Evolutionary conservation across 768 basidiomycete genomes (phyloP).

Genomic region (Mycena chlorophos): DNA sequence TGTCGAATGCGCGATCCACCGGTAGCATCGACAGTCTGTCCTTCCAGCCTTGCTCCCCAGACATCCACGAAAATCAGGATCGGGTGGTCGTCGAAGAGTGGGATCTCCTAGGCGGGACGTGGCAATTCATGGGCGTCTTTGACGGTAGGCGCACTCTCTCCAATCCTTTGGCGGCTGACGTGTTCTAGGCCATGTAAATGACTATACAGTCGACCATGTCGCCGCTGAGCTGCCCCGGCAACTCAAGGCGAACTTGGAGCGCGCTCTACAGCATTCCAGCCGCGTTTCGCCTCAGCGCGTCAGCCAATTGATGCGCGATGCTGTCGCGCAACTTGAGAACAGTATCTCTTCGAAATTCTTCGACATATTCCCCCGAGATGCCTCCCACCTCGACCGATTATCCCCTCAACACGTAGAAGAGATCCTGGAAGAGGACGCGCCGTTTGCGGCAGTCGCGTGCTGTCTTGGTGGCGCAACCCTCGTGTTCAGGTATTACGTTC

Average conservation of each 20-base stretch:
- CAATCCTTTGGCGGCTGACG: conserved; percentile 25
- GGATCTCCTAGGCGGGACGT: conserved; percentile 32
- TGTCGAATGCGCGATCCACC: conserved; percentile 40
- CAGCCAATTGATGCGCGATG: conserved; percentile 39
- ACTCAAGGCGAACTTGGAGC: conserved; percentile 36
- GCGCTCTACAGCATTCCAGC: conserved; percentile 18
- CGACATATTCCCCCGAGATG: conserved; percentile 42
- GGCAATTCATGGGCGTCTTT: conserved; percentile 37
- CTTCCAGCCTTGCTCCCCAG: conserved; percentile 37
- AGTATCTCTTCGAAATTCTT: conserved; percentile 45
- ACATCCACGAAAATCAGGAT: conserved; percentile 34
- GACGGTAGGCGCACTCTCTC: conserved; percentile 30
- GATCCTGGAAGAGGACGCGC: conserved; percentile 10
- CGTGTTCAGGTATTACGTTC: conserved; percentile 33
- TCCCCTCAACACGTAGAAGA: conserved; percentile 11
- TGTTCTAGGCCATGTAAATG: conserved; percentile 46
- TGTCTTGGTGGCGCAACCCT: conserved; percentile 58
- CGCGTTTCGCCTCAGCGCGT: conserved; percentile 35
- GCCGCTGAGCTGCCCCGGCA: conserved; percentile 41
- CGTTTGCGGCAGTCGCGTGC: conserved; percentile 17
- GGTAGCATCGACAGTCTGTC: conserved; percentile 28
- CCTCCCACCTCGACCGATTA: conserved; percentile 12
- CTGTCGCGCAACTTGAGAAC: conserved; percentile 43
- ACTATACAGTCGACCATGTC: conserved; percentile 48
- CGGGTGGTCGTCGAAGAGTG: conserved; percentile 35